These are phyloP conservation scores for Wickerhamomyces sydowiorum DNA, from an alignment of 805 yeast species.

Conservation along the genomic window DNA sequence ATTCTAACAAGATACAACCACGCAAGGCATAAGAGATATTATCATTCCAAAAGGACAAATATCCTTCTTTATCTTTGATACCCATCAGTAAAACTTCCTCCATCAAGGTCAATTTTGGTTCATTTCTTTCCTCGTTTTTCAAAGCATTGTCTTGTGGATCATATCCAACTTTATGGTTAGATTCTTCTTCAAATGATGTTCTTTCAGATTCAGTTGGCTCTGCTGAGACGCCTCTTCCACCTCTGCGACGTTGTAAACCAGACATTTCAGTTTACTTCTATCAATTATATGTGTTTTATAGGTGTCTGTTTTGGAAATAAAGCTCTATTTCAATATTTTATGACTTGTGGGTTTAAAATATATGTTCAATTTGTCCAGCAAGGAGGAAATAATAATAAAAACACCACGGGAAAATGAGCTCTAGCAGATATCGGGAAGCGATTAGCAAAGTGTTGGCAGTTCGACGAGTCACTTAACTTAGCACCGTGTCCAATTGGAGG, in stretches of 20 bases:
- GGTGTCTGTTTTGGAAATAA: too few species aligned
- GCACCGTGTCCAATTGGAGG: too few species aligned
- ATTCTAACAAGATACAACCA: slow-evolving; percentile 88
- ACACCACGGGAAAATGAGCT: background rate
- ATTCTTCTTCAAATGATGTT: slow-evolving; percentile 12
- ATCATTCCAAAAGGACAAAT: slow-evolving; percentile 96
- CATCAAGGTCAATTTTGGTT: slow-evolving; percentile 85
- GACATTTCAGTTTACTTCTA: slow-evolving; percentile 29
- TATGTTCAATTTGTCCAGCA: slow-evolving; percentile 1
- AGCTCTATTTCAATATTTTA: too few species aligned
- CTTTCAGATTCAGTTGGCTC: slow-evolving; percentile 11
- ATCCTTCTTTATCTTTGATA: slow-evolving; percentile 92
- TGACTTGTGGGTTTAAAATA: background rate
- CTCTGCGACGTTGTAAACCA: slow-evolving; percentile 75
- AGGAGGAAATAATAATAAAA: background rate
- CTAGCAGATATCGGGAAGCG: too few species aligned
- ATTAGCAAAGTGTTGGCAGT: too few species aligned
- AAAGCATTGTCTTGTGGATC: slow-evolving; percentile 59
- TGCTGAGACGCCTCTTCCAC: slow-evolving; percentile 34
- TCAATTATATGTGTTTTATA: background rate
- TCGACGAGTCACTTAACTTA: background rate
- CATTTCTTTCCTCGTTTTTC: slow-evolving; percentile 25
- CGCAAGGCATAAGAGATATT: slow-evolving; percentile 93
- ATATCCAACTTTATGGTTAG: slow-evolving; percentile 65
- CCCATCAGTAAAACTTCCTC: slow-evolving; percentile 95